phyloP scores from a whole-genome alignment of 805 yeast genomes.

The Saccharomyces eubayanus region DNA sequence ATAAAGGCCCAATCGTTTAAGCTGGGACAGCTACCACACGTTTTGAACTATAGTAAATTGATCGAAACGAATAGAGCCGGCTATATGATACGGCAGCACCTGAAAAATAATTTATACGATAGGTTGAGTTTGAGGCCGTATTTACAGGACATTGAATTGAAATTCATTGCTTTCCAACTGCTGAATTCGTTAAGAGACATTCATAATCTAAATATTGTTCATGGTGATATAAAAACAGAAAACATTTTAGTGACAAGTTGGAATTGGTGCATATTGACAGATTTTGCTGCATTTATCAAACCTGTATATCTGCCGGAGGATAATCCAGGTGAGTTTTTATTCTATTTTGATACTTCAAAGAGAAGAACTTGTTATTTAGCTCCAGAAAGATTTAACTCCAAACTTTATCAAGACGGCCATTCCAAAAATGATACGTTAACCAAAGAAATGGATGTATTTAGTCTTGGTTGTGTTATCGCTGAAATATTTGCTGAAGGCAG shows the following conservation, averaged over 20 bases:
- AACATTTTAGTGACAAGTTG: constrained; percentile 80
- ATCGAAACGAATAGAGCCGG: constrained; percentile 90
- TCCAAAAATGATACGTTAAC: constrained; percentile 33
- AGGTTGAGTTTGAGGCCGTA: constrained; percentile 83
- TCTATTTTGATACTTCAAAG: constrained; percentile 85
- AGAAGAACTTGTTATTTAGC: constrained; percentile 86
- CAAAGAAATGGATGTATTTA: constrained; percentile 71
- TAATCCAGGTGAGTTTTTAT: constrained; percentile 85
- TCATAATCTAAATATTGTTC: constrained; percentile 56
- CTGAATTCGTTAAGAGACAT: constrained; percentile 53
- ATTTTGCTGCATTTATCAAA: constrained; percentile 69
- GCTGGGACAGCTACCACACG: constrained; percentile 48
- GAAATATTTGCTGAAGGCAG: constrained; percentile 83
- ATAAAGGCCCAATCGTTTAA: constrained; percentile 30
- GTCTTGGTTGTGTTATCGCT: constrained; percentile 81
- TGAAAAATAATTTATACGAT: constrained; percentile 77
- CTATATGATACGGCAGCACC: constrained; percentile 74
- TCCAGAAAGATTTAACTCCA: constrained; percentile 69
- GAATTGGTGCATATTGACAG: constrained; percentile 78
- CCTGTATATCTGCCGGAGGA: constrained; percentile 84
- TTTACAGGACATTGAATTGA: constrained; percentile 68
- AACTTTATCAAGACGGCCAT: constrained; percentile 8
- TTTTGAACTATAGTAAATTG: constrained; percentile 61
- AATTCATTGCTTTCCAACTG: constrained; percentile 78
- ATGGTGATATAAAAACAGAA: constrained; percentile 90